These are phyloP conservation scores for Trichoderma lentiforme DNA, from an alignment of 2,329 filamentous ascomycete genomes.

Conservation along the genomic window DNA sequence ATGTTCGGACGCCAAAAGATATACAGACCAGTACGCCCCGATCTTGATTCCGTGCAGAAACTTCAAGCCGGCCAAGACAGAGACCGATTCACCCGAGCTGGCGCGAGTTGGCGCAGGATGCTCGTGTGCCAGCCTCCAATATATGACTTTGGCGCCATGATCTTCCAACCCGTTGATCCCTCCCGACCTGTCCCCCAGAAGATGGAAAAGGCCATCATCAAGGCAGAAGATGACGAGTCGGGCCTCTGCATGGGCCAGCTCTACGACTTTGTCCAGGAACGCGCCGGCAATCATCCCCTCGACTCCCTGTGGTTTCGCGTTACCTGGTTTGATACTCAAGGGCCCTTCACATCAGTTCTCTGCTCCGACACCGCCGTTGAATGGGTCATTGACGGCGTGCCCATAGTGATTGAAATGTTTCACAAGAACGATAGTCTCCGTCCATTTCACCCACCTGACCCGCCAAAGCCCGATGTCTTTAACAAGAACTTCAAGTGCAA, in stretches of 20 bases:
- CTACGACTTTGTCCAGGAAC: not conserved
- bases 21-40: not conserved
- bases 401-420: not conserved
- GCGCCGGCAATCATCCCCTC: not conserved
- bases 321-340: not conserved
- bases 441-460: not conserved
- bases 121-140: constrained; percentile 3
- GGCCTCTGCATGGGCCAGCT: constrained; percentile 7
- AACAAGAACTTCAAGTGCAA: not conserved
- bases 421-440: not conserved
- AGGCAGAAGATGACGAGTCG: not conserved
- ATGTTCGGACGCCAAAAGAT: not conserved
- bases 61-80: not conserved
- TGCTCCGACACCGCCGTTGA: not conserved
- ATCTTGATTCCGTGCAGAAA: not conserved
- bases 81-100: not conserved
- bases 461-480: not conserved
- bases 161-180: not conserved
- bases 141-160: not conserved
- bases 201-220: not conserved
- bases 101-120: constrained; percentile 8
- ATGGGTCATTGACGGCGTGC: not conserved
- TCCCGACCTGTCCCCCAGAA: not conserved
- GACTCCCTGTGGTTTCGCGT: not conserved
- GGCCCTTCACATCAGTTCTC: not conserved